Percentiles rank a stretch among this genome's conserved stretches.
Conservation (phyloP, 192 early-diverging fungal species). For the Umbelopsis sp. region DNA sequence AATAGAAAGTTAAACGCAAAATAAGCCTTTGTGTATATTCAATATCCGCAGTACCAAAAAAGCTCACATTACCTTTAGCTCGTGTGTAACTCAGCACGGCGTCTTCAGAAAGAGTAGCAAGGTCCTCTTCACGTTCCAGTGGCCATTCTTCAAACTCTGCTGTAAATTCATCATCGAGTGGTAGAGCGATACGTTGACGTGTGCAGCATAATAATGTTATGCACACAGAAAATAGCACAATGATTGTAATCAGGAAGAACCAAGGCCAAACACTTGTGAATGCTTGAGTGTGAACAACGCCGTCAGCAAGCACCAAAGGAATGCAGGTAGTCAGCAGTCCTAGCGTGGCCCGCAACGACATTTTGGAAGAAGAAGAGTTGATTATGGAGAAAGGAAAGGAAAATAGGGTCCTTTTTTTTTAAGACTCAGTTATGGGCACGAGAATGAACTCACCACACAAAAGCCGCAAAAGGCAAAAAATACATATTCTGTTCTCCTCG, state of each 20-base stretch:
- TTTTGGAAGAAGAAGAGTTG: background rate
- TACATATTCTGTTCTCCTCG: background rate
- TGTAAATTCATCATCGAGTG: constrained; percentile 25
- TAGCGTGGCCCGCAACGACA: constrained; percentile 8
- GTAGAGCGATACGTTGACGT: constrained; percentile 18
- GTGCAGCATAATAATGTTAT: constrained; percentile 33
- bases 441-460: background rate
- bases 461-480: constrained; percentile 4
- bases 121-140: constrained; percentile 30
- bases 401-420: background rate
- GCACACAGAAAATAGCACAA: constrained; percentile 24
- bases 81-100: constrained; percentile 46
- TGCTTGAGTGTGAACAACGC: background rate
- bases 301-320: constrained; percentile 3
- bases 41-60: background rate
- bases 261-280: constrained; percentile 29
- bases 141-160: constrained; percentile 33
- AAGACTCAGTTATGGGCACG: background rate
- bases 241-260: constrained; percentile 29
- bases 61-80: constrained; percentile 34
- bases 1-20: background rate
- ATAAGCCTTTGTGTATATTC: background rate
- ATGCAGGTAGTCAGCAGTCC: constrained; percentile 8
- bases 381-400: background rate
- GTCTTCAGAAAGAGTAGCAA: constrained; percentile 42